Base-by-base conservation (phyloP, 2,329 filamentous ascomycete genomes). In the Plenodomus lindquistii region DNA sequence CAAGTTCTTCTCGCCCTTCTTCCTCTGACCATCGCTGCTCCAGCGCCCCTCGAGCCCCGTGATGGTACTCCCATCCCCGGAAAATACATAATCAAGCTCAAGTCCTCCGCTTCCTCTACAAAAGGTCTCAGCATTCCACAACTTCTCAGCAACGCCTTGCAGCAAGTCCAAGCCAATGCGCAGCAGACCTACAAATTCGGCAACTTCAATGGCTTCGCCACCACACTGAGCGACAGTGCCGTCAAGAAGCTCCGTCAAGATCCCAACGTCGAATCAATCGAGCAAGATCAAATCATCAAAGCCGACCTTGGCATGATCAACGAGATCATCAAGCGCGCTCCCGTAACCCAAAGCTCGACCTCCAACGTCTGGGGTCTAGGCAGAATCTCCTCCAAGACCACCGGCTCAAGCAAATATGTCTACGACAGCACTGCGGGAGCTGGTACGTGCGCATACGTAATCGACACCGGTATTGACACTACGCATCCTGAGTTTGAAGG, bases 401-500 rank as follows among this genome's bases (percentile, higher is more conserved):
- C 65, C 15, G 69, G 66, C 13, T 59, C 57, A 27, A 64, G 48
- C 2, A 57, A 59, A 13, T 74, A 73, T 44, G 46, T 67, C 24
- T 75, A 71, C 46, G 73, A 75, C 42, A 55, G 51, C 44, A 63
- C 60, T 37, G 67, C 71, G 40, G 72, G 72, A 31, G 44, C 59
- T 22, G 64, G 63, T 20, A 66, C 66, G 59, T 85, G 79, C 17
- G 81, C 77, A 21, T 88, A 82, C 65, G 73, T 87, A 16, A 77
- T 88, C 21, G 85, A 88, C 69, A 86, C 84, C 10, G 85, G 85
- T 52, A 81, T 87, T 64, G 70, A 72, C 40, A 66, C 71, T 21
- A 75, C 73, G 3, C 85, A 88, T 67, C 50, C 61, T 3, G 67
- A 73, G n/a, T 69, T 73, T 19, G 66, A 63, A 52, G 64, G 62